Conservation (phyloP, 2,329 filamentous ascomycete genomes). For the Ophiocordyceps sinensis region DNA sequence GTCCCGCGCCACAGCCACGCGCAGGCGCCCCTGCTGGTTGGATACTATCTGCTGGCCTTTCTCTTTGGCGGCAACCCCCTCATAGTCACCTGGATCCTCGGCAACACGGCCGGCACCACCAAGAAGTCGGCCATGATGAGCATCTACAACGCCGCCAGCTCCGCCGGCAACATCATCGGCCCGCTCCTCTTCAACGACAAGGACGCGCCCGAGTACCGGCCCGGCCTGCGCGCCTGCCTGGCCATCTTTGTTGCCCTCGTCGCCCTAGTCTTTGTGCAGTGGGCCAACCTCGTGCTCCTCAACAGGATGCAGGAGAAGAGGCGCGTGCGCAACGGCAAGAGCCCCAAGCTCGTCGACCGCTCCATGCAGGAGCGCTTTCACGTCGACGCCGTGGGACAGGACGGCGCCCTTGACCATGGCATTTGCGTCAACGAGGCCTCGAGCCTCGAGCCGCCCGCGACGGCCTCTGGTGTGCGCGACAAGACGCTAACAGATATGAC, state of each 20-base stretch:
- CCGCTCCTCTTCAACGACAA: constrained; percentile 44
- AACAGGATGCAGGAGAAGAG: constrained; percentile 41
- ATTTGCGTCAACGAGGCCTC: constrained; percentile 9
- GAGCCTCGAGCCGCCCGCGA: constrained; percentile 6
- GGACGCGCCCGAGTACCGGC: constrained; percentile 44
- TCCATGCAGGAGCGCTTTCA: constrained; percentile 43
- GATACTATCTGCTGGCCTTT: constrained; percentile 53
- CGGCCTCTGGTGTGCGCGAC: constrained; percentile 10
- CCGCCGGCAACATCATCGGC: constrained; percentile 52
- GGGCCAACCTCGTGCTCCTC: constrained; percentile 36
- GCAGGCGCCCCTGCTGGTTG: constrained; percentile 31
- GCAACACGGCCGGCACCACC: constrained; percentile 52
- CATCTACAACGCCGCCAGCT: constrained; percentile 46
- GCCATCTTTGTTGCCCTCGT: constrained; percentile 39
- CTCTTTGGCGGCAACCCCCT: constrained; percentile 52
- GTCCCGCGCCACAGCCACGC: constrained; percentile 26
- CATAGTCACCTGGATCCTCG: constrained; percentile 54
- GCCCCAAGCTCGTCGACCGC: constrained; percentile 40
- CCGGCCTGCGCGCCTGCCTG: constrained; percentile 40
- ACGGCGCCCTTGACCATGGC: constrained; percentile 2
- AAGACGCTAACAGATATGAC: constrained; percentile 46
- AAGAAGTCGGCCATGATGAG: constrained; percentile 53
- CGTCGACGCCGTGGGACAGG: constrained; percentile 6
- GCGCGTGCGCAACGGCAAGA: constrained; percentile 45
- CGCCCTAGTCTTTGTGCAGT: constrained; percentile 36